phyloP scores from a whole-genome alignment of 768 basidiomycete genomes.

The Udeniomyces megalosporus region DNA sequence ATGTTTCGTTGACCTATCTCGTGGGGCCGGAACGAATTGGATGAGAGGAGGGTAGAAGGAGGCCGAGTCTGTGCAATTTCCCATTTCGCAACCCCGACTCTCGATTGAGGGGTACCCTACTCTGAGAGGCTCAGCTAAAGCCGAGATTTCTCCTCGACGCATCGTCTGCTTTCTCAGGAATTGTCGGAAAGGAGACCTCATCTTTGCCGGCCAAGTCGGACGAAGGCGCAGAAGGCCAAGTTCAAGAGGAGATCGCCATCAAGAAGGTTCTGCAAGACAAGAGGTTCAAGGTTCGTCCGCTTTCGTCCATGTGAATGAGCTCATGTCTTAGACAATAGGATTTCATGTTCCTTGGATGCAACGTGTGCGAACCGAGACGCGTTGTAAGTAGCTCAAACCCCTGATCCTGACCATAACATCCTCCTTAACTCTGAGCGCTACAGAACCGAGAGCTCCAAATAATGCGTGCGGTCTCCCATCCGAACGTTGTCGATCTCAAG shows the following conservation, averaged over 20 bases:
- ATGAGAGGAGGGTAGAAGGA: too few relatives aligned
- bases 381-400: too few relatives aligned
- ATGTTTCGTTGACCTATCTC: too few relatives aligned
- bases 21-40: too few relatives aligned
- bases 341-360: neutral
- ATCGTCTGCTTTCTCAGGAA: too few relatives aligned
- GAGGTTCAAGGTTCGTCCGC: slow-evolving; percentile 79
- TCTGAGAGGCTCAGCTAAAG: too few relatives aligned
- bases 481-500: slow-evolving; percentile 92
- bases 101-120: too few relatives aligned
- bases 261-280: slow-evolving; percentile 99
- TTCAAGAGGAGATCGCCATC: slow-evolving; percentile 55
- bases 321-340: neutral
- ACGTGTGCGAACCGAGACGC: neutral
- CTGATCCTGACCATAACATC: neutral
- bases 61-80: too few relatives aligned
- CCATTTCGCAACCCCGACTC: too few relatives aligned
- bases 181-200: neutral
- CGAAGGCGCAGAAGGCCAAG: neutral
- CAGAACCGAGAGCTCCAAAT: slow-evolving; percentile 99
- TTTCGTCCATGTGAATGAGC: neutral
- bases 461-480: slow-evolving; percentile 91
- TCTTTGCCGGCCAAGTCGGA: neutral
- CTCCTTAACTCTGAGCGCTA: neutral
- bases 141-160: too few relatives aligned